Conservation (phyloP, 2,329 filamentous ascomycete species). For the Xylaria sp. region DNA sequence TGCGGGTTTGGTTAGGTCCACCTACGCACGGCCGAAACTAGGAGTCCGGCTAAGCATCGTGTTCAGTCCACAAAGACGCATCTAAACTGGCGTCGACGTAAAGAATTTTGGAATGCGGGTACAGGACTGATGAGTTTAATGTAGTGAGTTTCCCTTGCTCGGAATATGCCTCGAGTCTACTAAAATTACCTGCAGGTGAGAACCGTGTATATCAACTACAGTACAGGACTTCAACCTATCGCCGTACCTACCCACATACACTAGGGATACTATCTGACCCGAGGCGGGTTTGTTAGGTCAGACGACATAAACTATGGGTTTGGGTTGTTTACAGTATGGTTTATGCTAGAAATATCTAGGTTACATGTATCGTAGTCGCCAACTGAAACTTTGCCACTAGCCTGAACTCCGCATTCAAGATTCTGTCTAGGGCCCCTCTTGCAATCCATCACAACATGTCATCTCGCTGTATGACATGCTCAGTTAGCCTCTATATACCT, state of each 20-base stretch:
- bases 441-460: background rate
- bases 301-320: constrained; percentile 16
- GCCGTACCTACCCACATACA: background rate
- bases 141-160: constrained; percentile 1
- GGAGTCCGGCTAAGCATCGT: background rate
- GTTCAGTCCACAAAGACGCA: background rate
- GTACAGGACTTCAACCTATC: too few species aligned
- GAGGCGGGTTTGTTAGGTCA: background rate
- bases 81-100: constrained; percentile 22
- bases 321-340: background rate
- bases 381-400: constrained; percentile 13
- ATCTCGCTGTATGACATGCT: constrained; percentile 7
- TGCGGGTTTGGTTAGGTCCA: constrained; percentile 3
- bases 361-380: background rate
- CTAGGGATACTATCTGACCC: background rate
- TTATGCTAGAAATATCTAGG: background rate
- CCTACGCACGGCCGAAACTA: constrained; percentile 10
- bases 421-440: constrained; percentile 5
- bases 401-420: constrained; percentile 25
- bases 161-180: background rate
- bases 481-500: constrained; percentile 11
- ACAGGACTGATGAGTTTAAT: background rate
- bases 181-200: constrained; percentile 5
- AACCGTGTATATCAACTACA: background rate
- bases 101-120: constrained; percentile 1